Evolutionary conservation across 2,329 filamentous ascomycete species (phyloP).

Genomic region (Aspergillus ochraceoroseus): DNA sequence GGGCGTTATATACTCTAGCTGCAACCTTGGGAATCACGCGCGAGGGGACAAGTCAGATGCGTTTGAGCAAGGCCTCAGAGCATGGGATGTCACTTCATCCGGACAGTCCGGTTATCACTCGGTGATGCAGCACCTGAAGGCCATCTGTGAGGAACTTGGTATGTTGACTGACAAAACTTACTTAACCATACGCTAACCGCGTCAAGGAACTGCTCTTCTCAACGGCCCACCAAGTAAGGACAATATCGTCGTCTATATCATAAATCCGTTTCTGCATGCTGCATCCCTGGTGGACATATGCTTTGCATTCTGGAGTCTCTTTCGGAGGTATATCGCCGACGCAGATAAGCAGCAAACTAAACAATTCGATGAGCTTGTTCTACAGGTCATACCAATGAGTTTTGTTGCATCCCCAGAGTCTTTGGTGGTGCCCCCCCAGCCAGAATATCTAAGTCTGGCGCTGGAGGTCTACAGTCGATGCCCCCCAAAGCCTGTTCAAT

Average conservation of each 20-base stretch:
- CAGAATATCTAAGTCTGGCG: constrained; percentile 49
- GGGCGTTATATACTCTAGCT: constrained; percentile 52
- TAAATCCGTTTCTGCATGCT: constrained; percentile 51
- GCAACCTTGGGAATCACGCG: constrained; percentile 52
- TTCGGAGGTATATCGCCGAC: constrained; percentile 49
- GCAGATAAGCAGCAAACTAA: constrained; percentile 30
- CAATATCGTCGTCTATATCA: constrained; percentile 55
- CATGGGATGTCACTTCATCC: constrained; percentile 33
- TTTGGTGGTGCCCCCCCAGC: constrained; percentile 49
- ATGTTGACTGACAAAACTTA: constrained; percentile 15
- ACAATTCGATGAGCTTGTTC: constrained; percentile 47
- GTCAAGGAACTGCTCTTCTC: constrained; percentile 35
- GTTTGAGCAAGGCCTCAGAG: constrained; percentile 36
- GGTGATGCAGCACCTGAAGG: constrained; percentile 35
- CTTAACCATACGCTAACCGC: constrained; percentile 15
- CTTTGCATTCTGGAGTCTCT: constrained; percentile 54
- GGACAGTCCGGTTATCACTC: constrained; percentile 28
- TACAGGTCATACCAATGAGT: constrained; percentile 55
- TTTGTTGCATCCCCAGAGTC: constrained; percentile 51
- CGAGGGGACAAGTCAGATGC: constrained; percentile 41
- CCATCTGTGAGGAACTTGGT: constrained; percentile 38
- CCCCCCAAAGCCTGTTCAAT: constrained; percentile 41
- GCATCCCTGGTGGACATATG: constrained; percentile 50
- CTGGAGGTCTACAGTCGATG: constrained; percentile 57
- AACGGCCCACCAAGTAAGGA: constrained; percentile 32